Percentiles rank a stretch among this genome's conserved stretches.
Conservation (phyloP, 1,284 basidiomycete species). For the Papiliotrema fonsecae region DNA sequence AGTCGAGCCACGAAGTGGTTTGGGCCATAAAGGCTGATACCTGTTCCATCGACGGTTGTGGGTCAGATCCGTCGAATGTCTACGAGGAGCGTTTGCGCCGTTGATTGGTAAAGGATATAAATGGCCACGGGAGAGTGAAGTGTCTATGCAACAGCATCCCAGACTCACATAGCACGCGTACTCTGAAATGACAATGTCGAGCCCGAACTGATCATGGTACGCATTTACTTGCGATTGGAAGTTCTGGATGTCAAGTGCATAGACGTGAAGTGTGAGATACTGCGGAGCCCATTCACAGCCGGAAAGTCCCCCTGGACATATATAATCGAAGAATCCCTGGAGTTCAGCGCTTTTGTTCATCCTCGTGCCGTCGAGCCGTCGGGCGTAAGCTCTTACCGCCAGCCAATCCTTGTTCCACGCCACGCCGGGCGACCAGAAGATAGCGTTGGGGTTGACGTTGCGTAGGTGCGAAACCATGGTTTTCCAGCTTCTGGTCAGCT, state of each 20-base stretch:
- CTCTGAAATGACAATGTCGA: slow-evolving; percentile 15
- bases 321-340: slow-evolving; percentile 19
- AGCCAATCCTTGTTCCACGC: slow-evolving; percentile 21
- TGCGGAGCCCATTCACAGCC: slow-evolving; percentile 18
- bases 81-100: neutral
- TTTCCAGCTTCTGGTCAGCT: slow-evolving; percentile 16
- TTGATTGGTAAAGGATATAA: neutral
- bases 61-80: slow-evolving; percentile 6
- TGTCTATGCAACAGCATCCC: neutral
- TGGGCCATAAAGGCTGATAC: slow-evolving; percentile 17
- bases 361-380: neutral
- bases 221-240: slow-evolving; percentile 11
- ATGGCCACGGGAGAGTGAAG: neutral
- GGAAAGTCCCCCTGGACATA: slow-evolving; percentile 16
- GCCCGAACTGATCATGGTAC: slow-evolving; percentile 12
- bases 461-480: slow-evolving; percentile 10
- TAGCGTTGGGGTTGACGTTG: slow-evolving; percentile 12
- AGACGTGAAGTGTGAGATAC: slow-evolving; percentile 23
- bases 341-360: neutral
- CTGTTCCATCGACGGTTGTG: slow-evolving; percentile 1
- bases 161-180: slow-evolving; percentile 18
- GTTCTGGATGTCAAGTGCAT: slow-evolving; percentile 8
- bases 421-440: slow-evolving; percentile 18
- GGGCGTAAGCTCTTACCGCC: slow-evolving; percentile 5
- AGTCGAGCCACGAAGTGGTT: slow-evolving; percentile 33